Percentiles rank a stretch among this genome's conserved stretches.
Evolutionary conservation across 352 stramenopile genomes (phyloP).

Genomic region (Blastocystis sp.): DNA sequence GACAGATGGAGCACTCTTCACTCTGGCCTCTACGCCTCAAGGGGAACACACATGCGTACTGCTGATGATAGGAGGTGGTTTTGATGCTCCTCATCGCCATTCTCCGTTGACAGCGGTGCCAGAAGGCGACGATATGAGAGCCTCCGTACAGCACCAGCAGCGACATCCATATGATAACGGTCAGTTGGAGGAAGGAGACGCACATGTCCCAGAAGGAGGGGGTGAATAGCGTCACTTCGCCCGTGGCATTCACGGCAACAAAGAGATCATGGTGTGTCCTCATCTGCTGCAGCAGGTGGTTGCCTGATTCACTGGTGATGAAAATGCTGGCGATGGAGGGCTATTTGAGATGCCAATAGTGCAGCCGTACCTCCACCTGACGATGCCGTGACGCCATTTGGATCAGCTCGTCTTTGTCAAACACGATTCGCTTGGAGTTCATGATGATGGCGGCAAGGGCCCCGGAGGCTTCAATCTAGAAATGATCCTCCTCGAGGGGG

Average conservation of each 20-base stretch:
- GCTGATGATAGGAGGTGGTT: background rate
- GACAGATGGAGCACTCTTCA: slow-evolving; percentile 45
- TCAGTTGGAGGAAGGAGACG: slow-evolving; percentile 54
- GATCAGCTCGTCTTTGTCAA: slow-evolving; percentile 13
- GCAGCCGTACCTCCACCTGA: background rate
- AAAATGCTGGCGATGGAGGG: slow-evolving; percentile 37
- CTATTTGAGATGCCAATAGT: background rate
- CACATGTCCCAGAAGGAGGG: slow-evolving; percentile 66
- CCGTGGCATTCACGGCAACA: slow-evolving; percentile 1
- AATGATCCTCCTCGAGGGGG: background rate
- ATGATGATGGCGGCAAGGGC: slow-evolving; percentile 48
- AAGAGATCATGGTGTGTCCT: background rate
- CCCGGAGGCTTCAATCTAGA: slow-evolving; percentile 40
- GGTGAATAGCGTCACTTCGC: background rate
- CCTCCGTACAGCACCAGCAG: slow-evolving; percentile 12
- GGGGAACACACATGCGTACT: background rate
- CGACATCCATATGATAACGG: slow-evolving; percentile 25
- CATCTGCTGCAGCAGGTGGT: background rate
- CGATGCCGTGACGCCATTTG: slow-evolving; percentile 38
- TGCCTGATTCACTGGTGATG: background rate
- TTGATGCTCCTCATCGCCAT: background rate
- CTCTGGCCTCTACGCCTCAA: background rate
- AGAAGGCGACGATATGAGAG: background rate
- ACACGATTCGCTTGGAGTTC: background rate
- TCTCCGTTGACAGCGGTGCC: slow-evolving; percentile 1